Conservation (phyloP, 192 early-diverging fungal genomes). For the Lobosporangium transversale region DNA sequence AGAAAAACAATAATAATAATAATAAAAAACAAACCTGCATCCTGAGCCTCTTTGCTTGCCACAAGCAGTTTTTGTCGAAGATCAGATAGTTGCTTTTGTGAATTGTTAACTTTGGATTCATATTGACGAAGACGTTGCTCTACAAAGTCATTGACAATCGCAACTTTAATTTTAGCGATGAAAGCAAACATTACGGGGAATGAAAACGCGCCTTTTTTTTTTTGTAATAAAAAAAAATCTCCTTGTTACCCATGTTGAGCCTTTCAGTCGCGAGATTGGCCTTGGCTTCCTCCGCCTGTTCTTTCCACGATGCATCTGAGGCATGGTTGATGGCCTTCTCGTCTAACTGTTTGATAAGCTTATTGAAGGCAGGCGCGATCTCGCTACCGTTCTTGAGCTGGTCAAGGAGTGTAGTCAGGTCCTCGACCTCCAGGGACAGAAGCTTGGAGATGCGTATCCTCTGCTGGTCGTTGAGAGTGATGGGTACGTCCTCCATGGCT, state of each 20-base stretch:
- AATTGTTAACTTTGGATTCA: constrained; percentile 30
- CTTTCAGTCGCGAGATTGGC: constrained; percentile 31
- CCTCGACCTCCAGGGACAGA: constrained; percentile 29
- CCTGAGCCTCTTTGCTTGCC: constrained; percentile 13
- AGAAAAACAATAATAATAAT: too few species aligned
- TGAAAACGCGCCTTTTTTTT: background rate
- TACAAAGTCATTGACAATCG: background rate
- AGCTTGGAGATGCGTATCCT: constrained; percentile 37
- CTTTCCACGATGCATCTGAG: constrained; percentile 23
- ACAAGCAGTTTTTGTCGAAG: constrained; percentile 18
- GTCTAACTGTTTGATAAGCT: constrained; percentile 30
- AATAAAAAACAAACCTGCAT: constrained; percentile 23
- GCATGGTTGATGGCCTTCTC: constrained; percentile 17
- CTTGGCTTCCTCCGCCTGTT: constrained; percentile 39
- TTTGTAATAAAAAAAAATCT: background rate
- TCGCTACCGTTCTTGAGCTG: constrained; percentile 30
- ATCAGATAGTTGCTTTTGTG: constrained; percentile 19
- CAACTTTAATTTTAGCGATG: too few species aligned
- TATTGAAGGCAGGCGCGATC: constrained; percentile 3
- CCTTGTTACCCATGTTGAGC: constrained; percentile 35
- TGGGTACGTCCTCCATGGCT: constrained; percentile 38
- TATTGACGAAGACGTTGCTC: constrained; percentile 43
- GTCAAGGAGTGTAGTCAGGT: constrained; percentile 20
- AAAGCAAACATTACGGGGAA: background rate
- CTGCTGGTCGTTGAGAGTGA: constrained; percentile 25